Evolutionary conservation across 2,329 filamentous ascomycete species (phyloP).

Genomic region (Aspergillus fijiensis): DNA sequence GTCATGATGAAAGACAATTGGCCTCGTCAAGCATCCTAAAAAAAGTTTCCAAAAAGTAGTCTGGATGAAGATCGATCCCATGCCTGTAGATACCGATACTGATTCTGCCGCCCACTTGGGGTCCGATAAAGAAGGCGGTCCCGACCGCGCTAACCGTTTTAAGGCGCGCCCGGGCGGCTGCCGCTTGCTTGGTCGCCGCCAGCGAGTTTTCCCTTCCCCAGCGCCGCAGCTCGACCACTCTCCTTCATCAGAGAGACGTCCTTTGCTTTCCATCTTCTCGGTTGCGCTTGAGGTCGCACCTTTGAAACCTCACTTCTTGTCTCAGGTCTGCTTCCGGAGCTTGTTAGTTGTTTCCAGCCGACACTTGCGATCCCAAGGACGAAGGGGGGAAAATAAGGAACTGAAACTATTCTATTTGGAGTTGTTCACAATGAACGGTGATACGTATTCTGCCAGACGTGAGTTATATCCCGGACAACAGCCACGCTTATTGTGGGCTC

Average conservation of each 20-base stretch:
- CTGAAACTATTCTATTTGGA: slow-evolving; percentile 18
- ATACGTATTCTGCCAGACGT: slow-evolving; percentile 79
- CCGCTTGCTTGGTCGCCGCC: slow-evolving; percentile 24
- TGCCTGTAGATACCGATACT: too few species aligned
- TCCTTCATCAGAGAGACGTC: slow-evolving; percentile 1
- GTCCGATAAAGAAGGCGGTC: slow-evolving; percentile 28
- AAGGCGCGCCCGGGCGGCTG: slow-evolving; percentile 10
- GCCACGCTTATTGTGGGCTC: neutral
- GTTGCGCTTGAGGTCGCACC: slow-evolving; percentile 4
- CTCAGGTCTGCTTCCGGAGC: neutral
- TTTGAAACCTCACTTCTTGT: neutral
- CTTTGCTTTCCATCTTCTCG: slow-evolving; percentile 9
- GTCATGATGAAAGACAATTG: slow-evolving; percentile 31
- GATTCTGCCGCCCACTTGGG: slow-evolving; percentile 25
- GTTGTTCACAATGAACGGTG: slow-evolving; percentile 71
- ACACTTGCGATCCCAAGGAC: neutral
- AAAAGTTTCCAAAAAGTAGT: too few species aligned
- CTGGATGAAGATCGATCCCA: too few species aligned
- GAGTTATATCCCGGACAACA: slow-evolving; percentile 27
- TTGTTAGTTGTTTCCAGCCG: neutral
- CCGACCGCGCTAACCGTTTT: slow-evolving; percentile 22
- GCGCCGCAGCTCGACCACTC: slow-evolving; percentile 17
- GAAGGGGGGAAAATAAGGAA: slow-evolving; percentile 5
- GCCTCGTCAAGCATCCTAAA: neutral
- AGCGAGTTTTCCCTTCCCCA: slow-evolving; percentile 35